Conservation (phyloP, 352 stramenopile species). For the Stramenopiles sp. region DNA sequence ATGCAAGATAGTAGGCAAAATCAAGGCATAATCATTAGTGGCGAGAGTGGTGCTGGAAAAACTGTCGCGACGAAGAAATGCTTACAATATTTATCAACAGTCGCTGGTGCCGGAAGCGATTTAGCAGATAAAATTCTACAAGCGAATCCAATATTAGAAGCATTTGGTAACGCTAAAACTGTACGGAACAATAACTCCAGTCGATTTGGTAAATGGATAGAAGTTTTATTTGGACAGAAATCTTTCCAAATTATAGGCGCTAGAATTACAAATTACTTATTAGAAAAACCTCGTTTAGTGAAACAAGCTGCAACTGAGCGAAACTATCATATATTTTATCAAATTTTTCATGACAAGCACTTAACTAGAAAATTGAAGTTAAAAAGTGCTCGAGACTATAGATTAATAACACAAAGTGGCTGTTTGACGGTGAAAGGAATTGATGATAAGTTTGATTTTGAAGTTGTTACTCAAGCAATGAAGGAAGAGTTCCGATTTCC, state of each 20-base stretch:
- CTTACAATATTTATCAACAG: constrained; percentile 77
- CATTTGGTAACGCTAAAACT: constrained; percentile 91
- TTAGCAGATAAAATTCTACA: constrained; percentile 59
- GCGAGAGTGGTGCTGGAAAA: constrained; percentile 78
- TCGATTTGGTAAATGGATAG: constrained; percentile 92
- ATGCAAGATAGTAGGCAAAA: constrained; percentile 23
- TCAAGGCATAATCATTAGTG: constrained; percentile 73
- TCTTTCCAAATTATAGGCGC: constrained; percentile 50
- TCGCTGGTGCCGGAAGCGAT: constrained; percentile 25
- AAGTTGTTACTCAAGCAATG: constrained; percentile 33
- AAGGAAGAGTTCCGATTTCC: constrained; percentile 63
- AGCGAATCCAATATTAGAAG: constrained; percentile 94
- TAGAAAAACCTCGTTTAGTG: constrained; percentile 82
- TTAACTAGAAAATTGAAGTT: constrained; percentile 42
- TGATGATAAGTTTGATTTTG: constrained; percentile 63
- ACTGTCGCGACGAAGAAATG: constrained; percentile 89
- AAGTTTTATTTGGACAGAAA: constrained; percentile 67
- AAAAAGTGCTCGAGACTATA: constrained; percentile 37
- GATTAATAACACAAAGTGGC: constrained; percentile 66
- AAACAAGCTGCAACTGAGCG: constrained; percentile 71
- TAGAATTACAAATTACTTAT: constrained; percentile 79
- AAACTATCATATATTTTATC: constrained; percentile 91
- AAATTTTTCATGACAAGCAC: constrained; percentile 33
- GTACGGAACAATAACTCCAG: constrained; percentile 88
- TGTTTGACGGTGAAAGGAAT: constrained; percentile 58